Evolutionary conservation across 176 grass and related monocot genomes (phyloP).

Genomic region (Aegilops bicornis): DNA sequence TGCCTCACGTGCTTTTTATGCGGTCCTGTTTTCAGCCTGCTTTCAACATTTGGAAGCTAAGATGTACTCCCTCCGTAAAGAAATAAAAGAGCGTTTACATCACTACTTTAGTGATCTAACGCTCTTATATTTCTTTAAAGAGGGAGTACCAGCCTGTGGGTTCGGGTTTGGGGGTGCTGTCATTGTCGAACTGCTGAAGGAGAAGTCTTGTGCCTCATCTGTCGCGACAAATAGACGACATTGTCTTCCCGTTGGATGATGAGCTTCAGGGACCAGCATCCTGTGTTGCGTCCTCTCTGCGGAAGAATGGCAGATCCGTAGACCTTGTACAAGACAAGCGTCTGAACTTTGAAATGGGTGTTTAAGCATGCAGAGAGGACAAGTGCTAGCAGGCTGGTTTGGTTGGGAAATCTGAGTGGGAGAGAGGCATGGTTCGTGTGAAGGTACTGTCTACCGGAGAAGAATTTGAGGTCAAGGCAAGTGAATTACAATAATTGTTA

Average conservation of each 20-base stretch:
- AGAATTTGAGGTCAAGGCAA: constrained; percentile 70
- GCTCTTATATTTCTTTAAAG: too few species aligned
- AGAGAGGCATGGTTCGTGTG: constrained; percentile 70
- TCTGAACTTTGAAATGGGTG: constrained; percentile 73
- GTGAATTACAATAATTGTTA: constrained; percentile 56
- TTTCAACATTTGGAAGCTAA: constrained; percentile 64
- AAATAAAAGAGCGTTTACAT: too few species aligned
- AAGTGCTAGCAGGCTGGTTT: constrained; percentile 75
- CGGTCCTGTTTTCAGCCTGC: background rate
- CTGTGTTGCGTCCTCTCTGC: constrained; percentile 56
- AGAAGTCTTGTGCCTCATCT: constrained; percentile 72
- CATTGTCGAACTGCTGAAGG: constrained; percentile 83
- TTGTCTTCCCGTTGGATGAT: constrained; percentile 77
- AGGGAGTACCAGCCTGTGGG: constrained; percentile 58
- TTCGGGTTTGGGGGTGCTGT: constrained; percentile 90
- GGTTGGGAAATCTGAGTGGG: constrained; percentile 81
- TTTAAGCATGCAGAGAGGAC: constrained; percentile 86
- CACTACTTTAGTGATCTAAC: too few species aligned
- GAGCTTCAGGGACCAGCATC: constrained; percentile 70
- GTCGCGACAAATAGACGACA: constrained; percentile 55
- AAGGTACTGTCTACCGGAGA: constrained; percentile 77
- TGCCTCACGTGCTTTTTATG: too few species aligned
- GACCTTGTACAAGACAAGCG: constrained; percentile 80
- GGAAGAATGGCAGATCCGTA: constrained; percentile 64
- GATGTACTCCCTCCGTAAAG: constrained; percentile 6